Base-by-base conservation (phyloP, 306 rosid species). In the Crataegus laevigata region DNA sequence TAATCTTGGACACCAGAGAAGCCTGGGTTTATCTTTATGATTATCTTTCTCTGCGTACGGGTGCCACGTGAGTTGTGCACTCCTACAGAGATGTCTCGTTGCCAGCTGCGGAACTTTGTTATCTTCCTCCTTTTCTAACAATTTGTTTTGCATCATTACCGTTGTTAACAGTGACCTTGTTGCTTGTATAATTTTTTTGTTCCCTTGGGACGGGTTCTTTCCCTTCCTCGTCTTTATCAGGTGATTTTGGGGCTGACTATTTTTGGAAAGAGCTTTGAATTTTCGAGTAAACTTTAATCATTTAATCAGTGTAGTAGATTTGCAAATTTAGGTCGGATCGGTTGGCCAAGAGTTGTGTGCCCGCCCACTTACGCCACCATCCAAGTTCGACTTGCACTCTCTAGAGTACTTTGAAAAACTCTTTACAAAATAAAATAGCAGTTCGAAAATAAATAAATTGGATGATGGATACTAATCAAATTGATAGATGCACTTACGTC, bases 1-100 rank as follows among this genome's bases (percentile, higher is more conserved):
- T 65, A 91, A 78, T 69, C 84, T 83, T 80, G 91, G 83, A 85
- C 84, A 47, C 77, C 96, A 90, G 69, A 92, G 97, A 75, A 91
- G 57, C 74, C 76, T 88, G 61, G 70, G 97, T 30, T 83, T 92
- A 42, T 77, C 89, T 63, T 69, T 77, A 13, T 91, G 87, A 94
- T 77, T 42, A 30, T 64, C 36, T 57, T 70, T 73, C 43, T 63
- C 1, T 29, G 79, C 78, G 1, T 36, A 12, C 43, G 34, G 79
- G 63, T 59, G 60, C 45, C 17, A 54, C 47, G 30, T 12, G 75
- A 71, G 32, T 54, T 43, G 50, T 19, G 51, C 57, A 42, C 52
- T 40, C 73, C 24, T 21, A 15, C 1, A 11, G n/a, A 25, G 72
- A 15, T 73, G 28, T 22, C 19, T 57, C 19, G 28, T 29, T 50